Conservation (phyloP, 2,329 filamentous ascomycete species). For the Furcasterigmium sp. region DNA sequence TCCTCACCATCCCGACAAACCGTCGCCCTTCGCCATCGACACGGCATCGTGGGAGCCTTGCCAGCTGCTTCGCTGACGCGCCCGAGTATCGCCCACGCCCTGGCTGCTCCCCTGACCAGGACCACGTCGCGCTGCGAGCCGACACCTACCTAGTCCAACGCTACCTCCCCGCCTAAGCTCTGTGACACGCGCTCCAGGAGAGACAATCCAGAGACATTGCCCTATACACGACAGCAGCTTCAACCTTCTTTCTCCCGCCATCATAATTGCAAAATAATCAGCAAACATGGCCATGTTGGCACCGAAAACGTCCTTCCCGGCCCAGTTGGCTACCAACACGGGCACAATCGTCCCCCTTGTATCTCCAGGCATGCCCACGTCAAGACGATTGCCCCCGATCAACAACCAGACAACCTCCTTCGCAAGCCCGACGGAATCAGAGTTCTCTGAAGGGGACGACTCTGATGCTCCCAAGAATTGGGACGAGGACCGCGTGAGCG, state of each 20-base stretch:
- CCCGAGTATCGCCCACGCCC: background rate
- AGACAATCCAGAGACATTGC: conserved; percentile 11
- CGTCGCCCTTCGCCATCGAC: too few relatives aligned
- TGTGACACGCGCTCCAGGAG: conserved; percentile 11
- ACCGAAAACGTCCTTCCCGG: conserved; percentile 65
- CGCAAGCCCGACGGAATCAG: conserved; percentile 83
- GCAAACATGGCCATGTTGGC: conserved; percentile 69
- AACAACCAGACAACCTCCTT: conserved; percentile 52
- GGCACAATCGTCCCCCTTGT: conserved; percentile 39
- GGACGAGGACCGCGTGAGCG: conserved; percentile 87
- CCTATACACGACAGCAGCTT: conserved; percentile 2
- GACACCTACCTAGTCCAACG: background rate
- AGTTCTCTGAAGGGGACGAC: conserved; percentile 85
- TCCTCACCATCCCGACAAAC: too few relatives aligned
- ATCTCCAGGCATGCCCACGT: conserved; percentile 44
- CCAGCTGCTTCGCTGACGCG: background rate
- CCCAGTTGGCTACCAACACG: conserved; percentile 43
- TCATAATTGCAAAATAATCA: background rate
- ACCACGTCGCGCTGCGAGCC: too few relatives aligned
- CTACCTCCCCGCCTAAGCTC: background rate
- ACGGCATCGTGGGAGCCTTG: background rate
- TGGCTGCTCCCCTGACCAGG: too few relatives aligned
- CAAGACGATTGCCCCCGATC: conserved; percentile 46
- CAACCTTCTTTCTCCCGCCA: background rate
- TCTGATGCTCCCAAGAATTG: conserved; percentile 76